Evolutionary conservation across 2,329 filamentous ascomycete species (phyloP).

Genomic region (Ophiostoma sp.): DNA sequence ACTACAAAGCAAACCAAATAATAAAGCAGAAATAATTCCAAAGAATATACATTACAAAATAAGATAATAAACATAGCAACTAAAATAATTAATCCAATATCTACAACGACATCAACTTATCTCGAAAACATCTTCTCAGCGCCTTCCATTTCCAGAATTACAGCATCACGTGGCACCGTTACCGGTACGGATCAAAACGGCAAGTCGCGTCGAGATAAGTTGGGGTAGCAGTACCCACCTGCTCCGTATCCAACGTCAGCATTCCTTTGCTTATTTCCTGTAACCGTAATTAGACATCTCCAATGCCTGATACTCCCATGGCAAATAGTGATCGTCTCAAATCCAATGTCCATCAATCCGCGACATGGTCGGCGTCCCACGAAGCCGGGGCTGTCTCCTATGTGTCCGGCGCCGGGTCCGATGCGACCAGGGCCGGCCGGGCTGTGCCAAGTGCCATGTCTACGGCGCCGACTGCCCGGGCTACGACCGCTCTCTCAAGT

Average conservation of each 20-base stretch:
- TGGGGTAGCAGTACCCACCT: neutral
- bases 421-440: constrained; percentile 43
- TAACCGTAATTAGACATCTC: neutral
- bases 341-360: neutral
- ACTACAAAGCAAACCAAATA: no score
- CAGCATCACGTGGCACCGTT: neutral
- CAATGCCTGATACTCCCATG: neutral
- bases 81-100: no score
- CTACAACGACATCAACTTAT: no score
- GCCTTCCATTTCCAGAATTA: neutral
- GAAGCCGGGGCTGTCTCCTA: constrained; percentile 38
- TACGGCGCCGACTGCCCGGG: constrained; percentile 35
- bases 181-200: neutral
- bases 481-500: constrained; percentile 37
- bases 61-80: no score
- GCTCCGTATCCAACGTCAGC: neutral
- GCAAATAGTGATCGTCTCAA: no score
- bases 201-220: neutral
- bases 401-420: constrained; percentile 41
- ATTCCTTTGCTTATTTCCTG: neutral
- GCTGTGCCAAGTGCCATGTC: constrained; percentile 37
- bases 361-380: constrained; percentile 35
- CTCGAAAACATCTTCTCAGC: neutral
- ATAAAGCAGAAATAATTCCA: no score
- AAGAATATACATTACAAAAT: no score